A percentile compares a stretch with the other conserved stretches of the same genome.
Conservation (phyloP, 2,329 filamentous ascomycete species). For the Calonectria naviculata region DNA sequence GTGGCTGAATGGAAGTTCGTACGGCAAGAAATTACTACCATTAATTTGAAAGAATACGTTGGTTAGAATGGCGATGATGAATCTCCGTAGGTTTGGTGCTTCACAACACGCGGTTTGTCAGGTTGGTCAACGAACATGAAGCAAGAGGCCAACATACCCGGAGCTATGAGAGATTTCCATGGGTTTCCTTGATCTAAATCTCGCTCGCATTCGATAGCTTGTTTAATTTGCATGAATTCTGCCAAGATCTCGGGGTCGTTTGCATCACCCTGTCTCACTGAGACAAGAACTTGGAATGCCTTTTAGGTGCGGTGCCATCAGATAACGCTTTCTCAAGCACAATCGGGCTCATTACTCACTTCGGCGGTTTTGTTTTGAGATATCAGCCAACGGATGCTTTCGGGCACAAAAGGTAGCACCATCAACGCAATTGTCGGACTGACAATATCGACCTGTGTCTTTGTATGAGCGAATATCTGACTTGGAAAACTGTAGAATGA, state of each 20-base stretch:
- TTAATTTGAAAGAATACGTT: conserved; percentile 3
- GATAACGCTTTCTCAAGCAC: not conserved
- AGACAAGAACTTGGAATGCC: not conserved
- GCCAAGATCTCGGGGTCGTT: not conserved
- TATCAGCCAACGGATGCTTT: not conserved
- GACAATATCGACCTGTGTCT: not conserved
- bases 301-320: not conserved
- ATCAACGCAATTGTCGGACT: not conserved
- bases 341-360: not conserved
- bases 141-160: not conserved
- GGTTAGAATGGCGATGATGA: not conserved
- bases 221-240: not conserved
- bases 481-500: not conserved
- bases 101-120: not conserved
- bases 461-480: not conserved
- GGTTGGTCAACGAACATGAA: not conserved
- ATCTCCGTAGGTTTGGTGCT: not conserved
- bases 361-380: not conserved
- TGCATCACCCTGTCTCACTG: not conserved
- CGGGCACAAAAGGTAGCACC: not conserved
- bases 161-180: not conserved
- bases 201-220: not conserved
- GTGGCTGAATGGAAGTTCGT: not conserved
- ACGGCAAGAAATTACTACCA: conserved; percentile 4
- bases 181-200: not conserved